These are phyloP conservation scores for Euphorbia pulcherrima DNA, from an alignment of 345 rosid species.

Conservation along the genomic window DNA sequence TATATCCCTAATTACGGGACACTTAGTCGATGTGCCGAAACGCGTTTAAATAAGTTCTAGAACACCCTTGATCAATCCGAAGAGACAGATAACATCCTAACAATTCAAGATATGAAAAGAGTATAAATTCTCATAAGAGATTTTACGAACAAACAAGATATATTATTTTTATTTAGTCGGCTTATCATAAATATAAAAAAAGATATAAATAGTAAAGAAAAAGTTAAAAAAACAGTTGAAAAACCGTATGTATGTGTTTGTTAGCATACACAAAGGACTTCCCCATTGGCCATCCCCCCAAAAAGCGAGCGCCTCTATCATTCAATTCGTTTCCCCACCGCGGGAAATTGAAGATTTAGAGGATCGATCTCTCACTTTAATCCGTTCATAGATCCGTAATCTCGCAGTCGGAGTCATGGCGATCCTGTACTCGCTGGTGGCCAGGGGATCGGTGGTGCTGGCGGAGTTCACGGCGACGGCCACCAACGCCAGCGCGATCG, in stretches of 20 bases:
- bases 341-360: background rate
- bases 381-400: constrained; percentile 5
- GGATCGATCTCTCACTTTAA: background rate
- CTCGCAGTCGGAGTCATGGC: constrained; percentile 42
- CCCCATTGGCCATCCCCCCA: background rate
- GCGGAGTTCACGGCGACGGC: constrained; percentile 75
- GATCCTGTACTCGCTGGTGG: constrained; percentile 84
- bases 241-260: background rate
- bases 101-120: no score
- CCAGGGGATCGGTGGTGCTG: constrained; percentile 83
- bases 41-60: no score
- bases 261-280: background rate
- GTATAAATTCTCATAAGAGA: background rate
- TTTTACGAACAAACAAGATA: background rate
- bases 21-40: no score
- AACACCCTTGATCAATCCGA: no score
- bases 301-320: background rate
- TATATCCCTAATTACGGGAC: no score
- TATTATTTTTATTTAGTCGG: background rate
- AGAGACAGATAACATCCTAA: no score
- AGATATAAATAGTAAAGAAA: background rate
- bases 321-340: background rate
- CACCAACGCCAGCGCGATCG: constrained; percentile 77
- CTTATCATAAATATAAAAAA: background rate
- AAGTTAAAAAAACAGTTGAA: background rate